Evolutionary conservation across 2,329 filamentous ascomycete species (phyloP), one percentile per base, ranked within the genome.

Genomic region (Aspergillus latus): DNA sequence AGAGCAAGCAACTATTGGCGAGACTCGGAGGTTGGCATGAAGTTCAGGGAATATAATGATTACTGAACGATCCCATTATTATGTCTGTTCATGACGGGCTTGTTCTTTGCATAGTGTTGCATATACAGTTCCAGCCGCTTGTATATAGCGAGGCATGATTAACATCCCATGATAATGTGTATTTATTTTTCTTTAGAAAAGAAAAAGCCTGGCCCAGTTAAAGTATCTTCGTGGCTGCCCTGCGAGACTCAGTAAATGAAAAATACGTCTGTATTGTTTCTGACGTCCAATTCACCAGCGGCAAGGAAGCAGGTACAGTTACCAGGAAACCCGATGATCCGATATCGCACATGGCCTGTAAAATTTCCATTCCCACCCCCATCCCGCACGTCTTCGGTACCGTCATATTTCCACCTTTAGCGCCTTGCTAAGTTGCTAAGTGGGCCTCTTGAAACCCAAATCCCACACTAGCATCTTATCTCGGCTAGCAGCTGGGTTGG

Each of bases 391-490:
- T 10, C 11, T 47, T 47, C 45, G 4, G 29, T 47, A 47, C 45
- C 4, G 29, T 45, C 21, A 26, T 45, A 29, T 28, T 45, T 13
- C 8, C 16, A 9, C 21, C 29, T 48, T 34, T 48, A 32, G 9
- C 29, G 45, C 10, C 8, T 13, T 7, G 30, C 7, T 36, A 21
- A 39, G 9, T 21, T 21, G 21, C 21, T 21, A 21, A 21, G 51
- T 47, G 45, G 44, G 40, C 44, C 46, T 40, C 40, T 47, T 40
- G 50, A 36, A 58, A 61, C 39, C 49, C 53, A 60, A 56, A 47
- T 48, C 39, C 40, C 49, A 54, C 58, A 46, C 61, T 63, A 64
- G 50, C 61, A 65, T 64, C 63, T 65, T 65, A 65, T 67, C 59
- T 62, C 59, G 59, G 62, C 57, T 56, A 58, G 49, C 28, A 37